phyloP scores from a whole-genome alignment of 768 basidiomycete species.

The Lactifluus subvellereus region DNA sequence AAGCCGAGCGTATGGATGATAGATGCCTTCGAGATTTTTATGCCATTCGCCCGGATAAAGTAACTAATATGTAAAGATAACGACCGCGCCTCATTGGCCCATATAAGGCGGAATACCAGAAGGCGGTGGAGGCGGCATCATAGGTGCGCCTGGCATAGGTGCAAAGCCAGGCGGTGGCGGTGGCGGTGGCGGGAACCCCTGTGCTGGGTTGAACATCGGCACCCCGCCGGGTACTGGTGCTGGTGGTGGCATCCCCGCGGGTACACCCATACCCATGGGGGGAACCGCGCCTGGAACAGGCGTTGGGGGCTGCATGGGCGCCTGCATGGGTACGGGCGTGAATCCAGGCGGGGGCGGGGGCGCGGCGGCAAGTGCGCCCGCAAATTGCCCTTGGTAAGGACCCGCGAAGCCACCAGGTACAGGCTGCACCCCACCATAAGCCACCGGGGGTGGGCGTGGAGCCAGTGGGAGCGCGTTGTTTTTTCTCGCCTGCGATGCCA shows the following conservation, averaged over 20 bases:
- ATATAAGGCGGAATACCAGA: conserved; percentile 12
- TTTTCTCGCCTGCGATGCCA: conserved; percentile 93
- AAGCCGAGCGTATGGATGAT: background rate
- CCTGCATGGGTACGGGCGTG: conserved; percentile 49
- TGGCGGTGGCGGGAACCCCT: conserved; percentile 55
- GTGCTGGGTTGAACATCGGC: conserved; percentile 40
- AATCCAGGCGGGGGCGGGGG: conserved; percentile 80
- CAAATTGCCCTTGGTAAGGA: conserved; percentile 89
- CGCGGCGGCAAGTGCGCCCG: conserved; percentile 64
- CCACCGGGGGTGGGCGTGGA: conserved; percentile 69
- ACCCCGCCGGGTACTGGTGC: conserved; percentile 33
- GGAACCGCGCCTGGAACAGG: conserved; percentile 41
- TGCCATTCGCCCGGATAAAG: background rate
- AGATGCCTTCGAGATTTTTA: background rate
- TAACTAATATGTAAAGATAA: conserved; percentile 10
- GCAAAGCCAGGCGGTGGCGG: conserved; percentile 65
- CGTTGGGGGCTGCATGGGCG: conserved; percentile 7
- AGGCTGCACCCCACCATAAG: conserved; percentile 60
- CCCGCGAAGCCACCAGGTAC: conserved; percentile 70
- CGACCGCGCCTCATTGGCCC: conserved; percentile 5
- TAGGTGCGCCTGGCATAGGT: conserved; percentile 35
- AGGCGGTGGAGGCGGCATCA: conserved; percentile 40
- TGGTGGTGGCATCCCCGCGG: conserved; percentile 9
- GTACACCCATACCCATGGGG: conserved; percentile 17
- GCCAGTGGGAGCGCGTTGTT: conserved; percentile 84